A percentile compares a stretch with the other conserved stretches of the same genome.
phyloP scores from a whole-genome alignment of 2,329 filamentous ascomycete genomes.

The Cercospora berteroae region DNA sequence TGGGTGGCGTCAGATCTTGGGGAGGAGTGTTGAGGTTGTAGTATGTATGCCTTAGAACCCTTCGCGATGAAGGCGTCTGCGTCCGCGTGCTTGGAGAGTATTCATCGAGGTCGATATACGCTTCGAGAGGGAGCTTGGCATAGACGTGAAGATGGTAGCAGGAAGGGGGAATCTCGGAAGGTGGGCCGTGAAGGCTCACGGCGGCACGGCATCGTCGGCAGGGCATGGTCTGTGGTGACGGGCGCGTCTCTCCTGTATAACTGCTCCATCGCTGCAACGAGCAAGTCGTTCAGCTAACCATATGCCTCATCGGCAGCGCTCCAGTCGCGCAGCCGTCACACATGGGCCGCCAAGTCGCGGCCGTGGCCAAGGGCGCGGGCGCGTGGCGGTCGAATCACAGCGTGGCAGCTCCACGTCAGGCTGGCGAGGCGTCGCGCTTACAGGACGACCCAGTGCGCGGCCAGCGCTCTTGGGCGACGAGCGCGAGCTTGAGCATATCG shows the following conservation, averaged over 20 bases:
- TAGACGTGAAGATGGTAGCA: not conserved
- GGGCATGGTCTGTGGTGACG: not conserved
- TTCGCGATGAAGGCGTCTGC: too few species aligned
- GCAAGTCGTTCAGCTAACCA: not conserved
- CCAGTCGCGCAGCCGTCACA: not conserved
- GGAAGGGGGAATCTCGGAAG: not conserved
- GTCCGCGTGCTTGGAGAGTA: too few species aligned
- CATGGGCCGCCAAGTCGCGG: slow-evolving; percentile 4
- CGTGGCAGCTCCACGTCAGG: slow-evolving; percentile 9
- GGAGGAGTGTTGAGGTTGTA: too few species aligned
- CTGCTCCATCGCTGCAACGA: not conserved
- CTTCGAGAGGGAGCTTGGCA: too few species aligned
- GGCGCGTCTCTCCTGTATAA: not conserved
- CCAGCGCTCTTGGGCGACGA: slow-evolving; percentile 1
- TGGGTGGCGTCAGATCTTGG: too few species aligned
- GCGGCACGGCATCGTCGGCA: not conserved
- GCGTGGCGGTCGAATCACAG: slow-evolving; percentile 13
- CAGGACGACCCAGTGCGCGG: not conserved
- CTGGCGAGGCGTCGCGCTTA: slow-evolving; percentile 10
- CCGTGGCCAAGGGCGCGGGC: slow-evolving; percentile 1
- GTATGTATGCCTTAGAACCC: too few species aligned
- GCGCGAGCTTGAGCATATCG: not conserved
- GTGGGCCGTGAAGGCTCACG: not conserved
- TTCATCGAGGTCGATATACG: too few species aligned
- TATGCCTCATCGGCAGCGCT: not conserved